Percentiles rank a stretch among this genome's conserved stretches.
Evolutionary conservation across 2,329 filamentous ascomycete genomes (phyloP).

Genomic region (Neopestalotiopsis sp.): DNA sequence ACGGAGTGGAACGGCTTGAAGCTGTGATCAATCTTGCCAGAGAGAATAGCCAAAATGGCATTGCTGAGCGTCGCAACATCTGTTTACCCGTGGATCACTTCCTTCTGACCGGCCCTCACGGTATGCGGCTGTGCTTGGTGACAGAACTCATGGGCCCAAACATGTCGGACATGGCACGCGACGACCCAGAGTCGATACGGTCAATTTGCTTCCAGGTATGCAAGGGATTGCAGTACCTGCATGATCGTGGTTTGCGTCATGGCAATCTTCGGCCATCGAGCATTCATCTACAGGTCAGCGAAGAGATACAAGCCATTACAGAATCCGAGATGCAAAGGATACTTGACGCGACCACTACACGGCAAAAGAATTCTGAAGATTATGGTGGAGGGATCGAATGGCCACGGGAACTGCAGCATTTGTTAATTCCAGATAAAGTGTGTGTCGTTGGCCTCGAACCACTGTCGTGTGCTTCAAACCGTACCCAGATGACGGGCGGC

Average conservation of each 20-base stretch:
- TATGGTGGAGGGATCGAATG: not conserved
- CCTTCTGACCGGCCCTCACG: constrained; percentile 4
- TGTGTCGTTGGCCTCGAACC: not conserved
- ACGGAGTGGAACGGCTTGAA: too few relatives aligned
- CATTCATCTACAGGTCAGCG: constrained; percentile 10
- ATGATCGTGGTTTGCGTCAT: constrained; percentile 12
- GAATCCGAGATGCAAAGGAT: not conserved
- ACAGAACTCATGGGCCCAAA: constrained; percentile 7
- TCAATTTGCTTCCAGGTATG: not conserved
- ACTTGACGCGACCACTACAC: not conserved
- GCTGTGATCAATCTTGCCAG: too few relatives aligned
- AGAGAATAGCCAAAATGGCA: too few relatives aligned
- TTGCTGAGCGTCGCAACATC: not conserved
- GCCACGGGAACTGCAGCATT: not conserved
- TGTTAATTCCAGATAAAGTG: not conserved
- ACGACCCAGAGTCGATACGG: not conserved
- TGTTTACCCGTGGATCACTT: not conserved
- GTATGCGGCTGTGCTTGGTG: constrained; percentile 3
- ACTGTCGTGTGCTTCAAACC: not conserved
- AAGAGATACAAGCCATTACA: not conserved
- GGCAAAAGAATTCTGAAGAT: not conserved
- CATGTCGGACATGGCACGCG: not conserved
- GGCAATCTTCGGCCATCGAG: constrained; percentile 12
- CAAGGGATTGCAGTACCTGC: not conserved
- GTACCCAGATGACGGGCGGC: not conserved